Conservation (phyloP, 768 basidiomycete genomes). For the Chalciporus pseudorubinellus region DNA sequence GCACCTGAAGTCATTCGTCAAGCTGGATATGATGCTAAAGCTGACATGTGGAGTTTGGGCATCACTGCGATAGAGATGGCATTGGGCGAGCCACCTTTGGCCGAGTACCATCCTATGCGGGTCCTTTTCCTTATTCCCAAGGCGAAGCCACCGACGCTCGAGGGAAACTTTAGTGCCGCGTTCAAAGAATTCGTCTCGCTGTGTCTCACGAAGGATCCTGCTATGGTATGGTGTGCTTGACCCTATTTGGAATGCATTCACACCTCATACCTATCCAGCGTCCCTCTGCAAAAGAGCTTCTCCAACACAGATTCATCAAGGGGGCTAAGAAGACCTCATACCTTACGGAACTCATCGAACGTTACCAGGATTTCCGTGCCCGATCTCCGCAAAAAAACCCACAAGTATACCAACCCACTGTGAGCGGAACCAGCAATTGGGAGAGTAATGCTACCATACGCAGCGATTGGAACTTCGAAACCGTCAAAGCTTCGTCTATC, state of each 20-base stretch:
- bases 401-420: slow-evolving; percentile 55
- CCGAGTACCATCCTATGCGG: slow-evolving; percentile 98
- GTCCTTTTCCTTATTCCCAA: slow-evolving; percentile 98
- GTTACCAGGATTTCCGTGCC: slow-evolving; percentile 74
- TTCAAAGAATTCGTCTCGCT: slow-evolving; percentile 93
- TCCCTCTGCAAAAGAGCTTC: slow-evolving; percentile 85
- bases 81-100: slow-evolving; percentile 92
- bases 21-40: slow-evolving; percentile 93
- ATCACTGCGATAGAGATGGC: slow-evolving; percentile 99
- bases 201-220: slow-evolving; percentile 92
- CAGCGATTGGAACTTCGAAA: slow-evolving; percentile 97
- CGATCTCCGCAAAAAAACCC: slow-evolving; percentile 57
- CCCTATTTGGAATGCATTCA: slow-evolving; percentile 1
- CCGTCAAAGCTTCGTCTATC: slow-evolving; percentile 64
- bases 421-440: slow-evolving; percentile 62
- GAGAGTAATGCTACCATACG: slow-evolving; percentile 72
- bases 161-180: slow-evolving; percentile 76
- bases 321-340: slow-evolving; percentile 78
- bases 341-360: slow-evolving; percentile 85
- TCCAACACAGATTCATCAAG: slow-evolving; percentile 92
- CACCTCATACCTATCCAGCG: slow-evolving; percentile 50
- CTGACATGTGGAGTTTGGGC: slow-evolving; percentile 97
- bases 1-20: slow-evolving; percentile 98
- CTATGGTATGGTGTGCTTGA: slow-evolving; percentile 47
- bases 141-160: slow-evolving; percentile 87